phyloP scores from a whole-genome alignment of 495 filamentous ascomycete genomes.

The Penicillium samsonianum region DNA sequence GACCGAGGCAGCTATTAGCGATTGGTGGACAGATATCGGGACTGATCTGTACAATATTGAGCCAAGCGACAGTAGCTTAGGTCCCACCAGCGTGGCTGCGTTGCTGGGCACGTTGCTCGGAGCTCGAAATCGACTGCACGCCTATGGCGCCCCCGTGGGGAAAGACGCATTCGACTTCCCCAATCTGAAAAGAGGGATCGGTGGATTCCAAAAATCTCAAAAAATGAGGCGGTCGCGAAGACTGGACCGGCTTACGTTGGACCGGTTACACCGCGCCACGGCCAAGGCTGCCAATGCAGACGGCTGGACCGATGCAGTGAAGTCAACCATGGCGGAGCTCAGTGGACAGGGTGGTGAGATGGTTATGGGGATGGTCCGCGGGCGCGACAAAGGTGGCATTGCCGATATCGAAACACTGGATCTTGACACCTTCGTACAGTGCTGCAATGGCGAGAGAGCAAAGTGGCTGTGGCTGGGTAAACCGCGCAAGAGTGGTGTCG shows the following conservation, averaged over 20 bases:
- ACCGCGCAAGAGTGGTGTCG: constrained; percentile 60
- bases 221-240: constrained; percentile 75
- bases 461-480: constrained; percentile 98
- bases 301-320: constrained; percentile 84
- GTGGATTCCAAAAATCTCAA: constrained; percentile 84
- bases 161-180: constrained; percentile 93
- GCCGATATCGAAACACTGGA: constrained; percentile 90
- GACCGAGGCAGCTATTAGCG: constrained; percentile 84
- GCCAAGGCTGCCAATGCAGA: constrained; percentile 86
- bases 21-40: constrained; percentile 97
- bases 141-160: constrained; percentile 76
- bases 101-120: constrained; percentile 86
- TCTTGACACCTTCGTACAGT: constrained; percentile 75
- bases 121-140: constrained; percentile 81
- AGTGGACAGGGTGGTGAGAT: constrained; percentile 94
- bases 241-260: constrained; percentile 80
- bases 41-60: constrained; percentile 87
- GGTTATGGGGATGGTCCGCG: constrained; percentile 90
- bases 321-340: constrained; percentile 91
- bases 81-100: constrained; percentile 88
- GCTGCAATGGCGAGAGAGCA: constrained; percentile 74
- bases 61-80: constrained; percentile 86
- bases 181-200: constrained; percentile 77
- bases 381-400: constrained; percentile 82
- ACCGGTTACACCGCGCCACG: constrained; percentile 75